These are phyloP conservation scores for Kwoniella sp. DNA, from an alignment of 768 basidiomycete species.

Conservation along the genomic window DNA sequence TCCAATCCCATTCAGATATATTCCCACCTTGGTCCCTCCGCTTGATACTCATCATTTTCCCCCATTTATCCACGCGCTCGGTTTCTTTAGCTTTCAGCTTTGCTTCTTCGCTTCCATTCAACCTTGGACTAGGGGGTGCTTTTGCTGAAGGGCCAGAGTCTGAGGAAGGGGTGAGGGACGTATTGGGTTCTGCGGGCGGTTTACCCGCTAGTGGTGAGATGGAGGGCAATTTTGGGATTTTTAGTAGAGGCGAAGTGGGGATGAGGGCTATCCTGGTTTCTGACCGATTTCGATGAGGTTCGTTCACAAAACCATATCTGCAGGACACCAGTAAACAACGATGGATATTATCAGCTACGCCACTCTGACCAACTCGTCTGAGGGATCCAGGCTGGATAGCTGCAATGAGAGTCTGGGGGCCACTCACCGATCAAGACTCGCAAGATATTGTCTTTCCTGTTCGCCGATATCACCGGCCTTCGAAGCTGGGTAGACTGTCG, in stretches of 20 bases:
- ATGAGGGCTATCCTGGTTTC: conserved; percentile 76
- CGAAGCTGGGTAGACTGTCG: conserved; percentile 57
- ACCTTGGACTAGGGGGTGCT: conserved; percentile 30
- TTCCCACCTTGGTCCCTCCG: conserved; percentile 76
- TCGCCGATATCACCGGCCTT: conserved; percentile 65
- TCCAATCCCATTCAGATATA: conserved; percentile 70
- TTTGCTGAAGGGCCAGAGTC: conserved; percentile 58
- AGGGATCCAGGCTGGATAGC: background rate
- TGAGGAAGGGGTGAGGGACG: conserved; percentile 43
- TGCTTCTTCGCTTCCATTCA: conserved; percentile 54
- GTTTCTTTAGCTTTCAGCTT: conserved; percentile 62
- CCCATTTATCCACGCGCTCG: conserved; percentile 85
- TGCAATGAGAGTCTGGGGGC: background rate
- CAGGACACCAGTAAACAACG: background rate
- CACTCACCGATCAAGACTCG: conserved; percentile 82
- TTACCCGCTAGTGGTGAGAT: conserved; percentile 37
- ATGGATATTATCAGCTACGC: no score
- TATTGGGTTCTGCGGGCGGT: conserved; percentile 35
- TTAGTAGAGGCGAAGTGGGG: conserved; percentile 63
- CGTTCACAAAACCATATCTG: conserved; percentile 89
- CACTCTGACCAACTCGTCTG: no score
- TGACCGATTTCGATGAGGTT: conserved; percentile 65
- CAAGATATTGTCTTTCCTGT: conserved; percentile 72
- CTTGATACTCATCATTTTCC: conserved; percentile 72
- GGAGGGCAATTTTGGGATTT: conserved; percentile 60